phyloP scores from a whole-genome alignment of 2,329 filamentous ascomycete genomes.

The Trichoderma lentiforme region DNA sequence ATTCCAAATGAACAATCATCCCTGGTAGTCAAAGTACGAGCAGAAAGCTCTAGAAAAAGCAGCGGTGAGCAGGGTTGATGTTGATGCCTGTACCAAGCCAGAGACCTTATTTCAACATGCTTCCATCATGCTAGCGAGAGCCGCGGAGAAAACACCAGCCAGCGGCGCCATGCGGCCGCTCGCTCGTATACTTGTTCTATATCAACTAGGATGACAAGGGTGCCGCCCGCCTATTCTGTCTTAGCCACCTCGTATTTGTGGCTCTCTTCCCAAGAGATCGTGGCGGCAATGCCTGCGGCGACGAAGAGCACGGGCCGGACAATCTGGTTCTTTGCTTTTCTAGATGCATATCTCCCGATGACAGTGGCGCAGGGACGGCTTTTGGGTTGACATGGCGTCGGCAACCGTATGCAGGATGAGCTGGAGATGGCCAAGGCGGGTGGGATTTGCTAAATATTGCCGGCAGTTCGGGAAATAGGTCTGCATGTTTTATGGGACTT shows the following conservation, averaged over 20 bases:
- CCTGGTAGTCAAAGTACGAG: background rate
- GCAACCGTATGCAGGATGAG: background rate
- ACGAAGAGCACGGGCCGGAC: background rate
- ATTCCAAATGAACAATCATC: background rate
- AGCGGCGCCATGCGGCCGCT: background rate
- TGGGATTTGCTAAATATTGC: background rate
- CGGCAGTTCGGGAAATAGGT: background rate
- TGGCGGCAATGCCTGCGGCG: background rate
- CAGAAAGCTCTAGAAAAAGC: background rate
- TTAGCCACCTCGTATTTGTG: constrained; percentile 2
- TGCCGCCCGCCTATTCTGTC: background rate
- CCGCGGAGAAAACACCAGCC: background rate
- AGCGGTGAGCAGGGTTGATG: background rate
- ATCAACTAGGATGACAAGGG: background rate
- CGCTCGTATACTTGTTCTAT: background rate
- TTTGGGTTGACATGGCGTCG: background rate
- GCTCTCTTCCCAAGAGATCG: background rate
- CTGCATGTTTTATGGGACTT: background rate
- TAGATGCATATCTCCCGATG: constrained; percentile 1
- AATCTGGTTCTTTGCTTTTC: background rate
- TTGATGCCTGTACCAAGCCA: background rate
- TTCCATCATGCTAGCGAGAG: background rate
- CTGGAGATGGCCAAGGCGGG: background rate
- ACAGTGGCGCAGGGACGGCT: background rate
- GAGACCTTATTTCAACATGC: background rate